A percentile compares a stretch with the other conserved stretches of the same genome.
phyloP scores from a whole-genome alignment of 2,329 filamentous ascomycete species.

The Aspergillus neotritici region DNA sequence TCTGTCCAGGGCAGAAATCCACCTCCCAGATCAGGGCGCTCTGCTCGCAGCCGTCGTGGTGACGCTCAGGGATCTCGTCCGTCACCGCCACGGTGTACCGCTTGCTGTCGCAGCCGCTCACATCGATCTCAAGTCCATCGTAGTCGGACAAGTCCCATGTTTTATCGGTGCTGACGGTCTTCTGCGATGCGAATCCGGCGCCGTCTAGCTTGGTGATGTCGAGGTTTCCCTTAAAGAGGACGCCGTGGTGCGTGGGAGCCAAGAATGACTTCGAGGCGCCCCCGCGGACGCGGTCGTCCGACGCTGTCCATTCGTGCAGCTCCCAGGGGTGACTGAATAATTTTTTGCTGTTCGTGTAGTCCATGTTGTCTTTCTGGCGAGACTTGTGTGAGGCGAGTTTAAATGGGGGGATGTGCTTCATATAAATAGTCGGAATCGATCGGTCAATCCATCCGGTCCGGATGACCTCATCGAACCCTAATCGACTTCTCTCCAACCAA shows the following conservation, averaged over 20 bases:
- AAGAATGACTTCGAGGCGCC: background rate
- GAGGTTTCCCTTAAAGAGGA: slow-evolving; percentile 4
- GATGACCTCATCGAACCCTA: no score
- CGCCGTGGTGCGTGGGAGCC: background rate
- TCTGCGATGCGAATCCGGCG: background rate
- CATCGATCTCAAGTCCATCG: slow-evolving; percentile 3
- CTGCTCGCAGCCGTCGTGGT: no score
- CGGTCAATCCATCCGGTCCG: no score
- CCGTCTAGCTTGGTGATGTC: slow-evolving; percentile 1
- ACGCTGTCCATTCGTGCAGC: no score
- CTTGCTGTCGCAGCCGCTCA: slow-evolving; percentile 4
- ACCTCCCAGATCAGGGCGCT: background rate
- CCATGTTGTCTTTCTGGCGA: no score
- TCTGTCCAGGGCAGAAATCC: background rate
- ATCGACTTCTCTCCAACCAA: no score
- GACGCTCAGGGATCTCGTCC: background rate
- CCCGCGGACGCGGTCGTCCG: background rate
- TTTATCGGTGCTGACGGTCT: background rate
- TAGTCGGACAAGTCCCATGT: background rate
- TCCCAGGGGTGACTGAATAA: no score
- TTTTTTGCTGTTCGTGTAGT: no score
- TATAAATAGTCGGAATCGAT: no score
- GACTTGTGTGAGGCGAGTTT: no score
- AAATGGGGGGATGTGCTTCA: no score
- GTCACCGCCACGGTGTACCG: slow-evolving; percentile 1